Evolutionary conservation across 768 basidiomycete genomes (phyloP), one percentile per base, ranked within the genome.

Genomic region (Boletus edulis): DNA sequence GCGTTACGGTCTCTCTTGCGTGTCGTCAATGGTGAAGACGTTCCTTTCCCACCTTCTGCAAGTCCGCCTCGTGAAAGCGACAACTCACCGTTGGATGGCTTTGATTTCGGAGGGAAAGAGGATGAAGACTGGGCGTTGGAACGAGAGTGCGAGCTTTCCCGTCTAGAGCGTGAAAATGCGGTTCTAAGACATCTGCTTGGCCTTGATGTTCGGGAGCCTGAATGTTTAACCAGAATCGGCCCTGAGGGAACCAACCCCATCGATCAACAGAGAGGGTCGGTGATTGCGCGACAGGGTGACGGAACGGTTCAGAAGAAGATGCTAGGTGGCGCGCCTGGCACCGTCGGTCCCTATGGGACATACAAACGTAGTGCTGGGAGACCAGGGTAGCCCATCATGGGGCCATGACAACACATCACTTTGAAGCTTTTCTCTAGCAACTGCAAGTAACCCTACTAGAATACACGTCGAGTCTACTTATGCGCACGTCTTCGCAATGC

Each of bases 111-210:
- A 3, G 62, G 64, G 40, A 72, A 73, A 32, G 73, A 68, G 34
- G 91, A 91, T 3, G 71, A 72, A 1, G 91, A 96, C 56, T 82
- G 86, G 76, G 86, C 91, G 1, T 70, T 99, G 58, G 91, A 94
- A 64, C 78, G 95, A 56, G 97, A 98, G 68, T 87, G 86, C 65
- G 96, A 99, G 73, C 82, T 99, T 3, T 82, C 85, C 32, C 79
- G 94, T 48, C 75, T 99, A 39, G 86, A 95, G 72, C 82, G 79
- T 60, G 96, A 99, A 76, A 98, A 99, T 67, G 80, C 82, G 49
- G 81, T 89, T 59, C 73, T 99, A 58, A 79, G 87, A 62, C 78
- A 83, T 54, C 75, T 98, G 76, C 69, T 92, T 56, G 85, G 82
- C 1, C 69, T 85, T 17, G 74, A 73, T 0, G 62, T 75, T 8